Percentiles rank a stretch among this genome's conserved stretches.
These are phyloP conservation scores for Solidago caesia DNA, from an alignment of 129 eudicot species.

Conservation along the genomic window DNA sequence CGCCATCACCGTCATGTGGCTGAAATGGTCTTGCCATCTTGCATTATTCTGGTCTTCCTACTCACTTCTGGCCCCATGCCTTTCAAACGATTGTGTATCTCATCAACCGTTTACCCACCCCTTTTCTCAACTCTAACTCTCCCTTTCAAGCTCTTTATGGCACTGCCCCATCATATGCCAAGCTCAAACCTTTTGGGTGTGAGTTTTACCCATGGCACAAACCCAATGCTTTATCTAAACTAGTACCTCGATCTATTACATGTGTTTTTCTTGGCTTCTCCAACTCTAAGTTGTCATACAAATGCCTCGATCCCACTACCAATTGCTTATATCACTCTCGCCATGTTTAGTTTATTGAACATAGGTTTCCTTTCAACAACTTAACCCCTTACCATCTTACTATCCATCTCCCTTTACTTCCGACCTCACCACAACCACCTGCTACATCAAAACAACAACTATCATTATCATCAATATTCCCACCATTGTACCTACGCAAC, in stretches of 20 bases:
- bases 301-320: slow-evolving; percentile 7
- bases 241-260: background rate
- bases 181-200: background rate
- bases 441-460: too few species aligned
- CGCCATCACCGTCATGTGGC: too few species aligned
- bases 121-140: background rate
- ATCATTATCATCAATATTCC: too few species aligned
- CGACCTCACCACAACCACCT: background rate
- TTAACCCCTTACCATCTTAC: too few species aligned
- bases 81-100: too few species aligned
- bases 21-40: too few species aligned
- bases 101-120: too few species aligned
- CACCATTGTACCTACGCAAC: too few species aligned
- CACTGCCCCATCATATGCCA: background rate
- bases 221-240: background rate
- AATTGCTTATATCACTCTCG: background rate
- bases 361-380: background rate
- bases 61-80: too few species aligned
- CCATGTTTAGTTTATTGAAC: background rate
- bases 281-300: slow-evolving; percentile 1
- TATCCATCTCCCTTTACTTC: background rate
- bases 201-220: background rate
- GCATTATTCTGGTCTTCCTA: too few species aligned
- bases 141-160: background rate
- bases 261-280: background rate